Evolutionary conservation across 2,329 filamentous ascomycete species (phyloP), one percentile per base, ranked within the genome.

Genomic region (Zasmidium cellare): DNA sequence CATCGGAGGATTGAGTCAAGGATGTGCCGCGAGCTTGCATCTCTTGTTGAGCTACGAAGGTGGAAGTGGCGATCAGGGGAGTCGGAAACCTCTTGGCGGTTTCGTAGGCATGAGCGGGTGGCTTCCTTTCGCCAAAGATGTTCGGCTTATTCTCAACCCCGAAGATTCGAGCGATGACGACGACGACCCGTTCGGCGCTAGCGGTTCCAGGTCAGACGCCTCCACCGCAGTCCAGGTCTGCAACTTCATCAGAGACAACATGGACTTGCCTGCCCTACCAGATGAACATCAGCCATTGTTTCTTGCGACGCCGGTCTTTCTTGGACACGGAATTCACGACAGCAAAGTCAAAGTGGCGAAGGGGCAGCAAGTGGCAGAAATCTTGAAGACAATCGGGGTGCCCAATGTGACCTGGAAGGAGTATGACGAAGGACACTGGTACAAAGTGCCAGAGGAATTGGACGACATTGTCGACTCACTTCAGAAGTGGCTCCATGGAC

Each of bases 1-100:
- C 6, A 59, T 85, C 1, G 79, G 80, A 16, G 80, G 81, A 0
- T 59, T 84, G n/a, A 83, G 82, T 63, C 80, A 83, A 60, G 82
- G 82, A 0, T 83, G 79, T 62, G 82, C 81, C 1, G 76, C 77
- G 64, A 71, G 72, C 0, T 61, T 83, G 9, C 71, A 76, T 19
- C 62, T 75, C 1, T 64, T 82, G 19, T 65, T 85, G 2, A 71
- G 69, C 18, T 73, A 65, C 62, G 54, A 61, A 23, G 47, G 31
- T 3, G 6, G 57, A 41, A n/a, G 35, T 22, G 5, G 7, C 11
- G 19, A 48, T 25, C 9, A 18, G 5, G 24, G n/a, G 14, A 11
- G 11, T 11, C 25, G 25, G 6, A 5, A 28, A 28, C 48, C 48
- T 12, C 35, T 61, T n/a, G 59, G 52, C 12, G 59, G 48, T n/a